phyloP scores from a whole-genome alignment of 257 asterid species.

The Solanum piurae region DNA sequence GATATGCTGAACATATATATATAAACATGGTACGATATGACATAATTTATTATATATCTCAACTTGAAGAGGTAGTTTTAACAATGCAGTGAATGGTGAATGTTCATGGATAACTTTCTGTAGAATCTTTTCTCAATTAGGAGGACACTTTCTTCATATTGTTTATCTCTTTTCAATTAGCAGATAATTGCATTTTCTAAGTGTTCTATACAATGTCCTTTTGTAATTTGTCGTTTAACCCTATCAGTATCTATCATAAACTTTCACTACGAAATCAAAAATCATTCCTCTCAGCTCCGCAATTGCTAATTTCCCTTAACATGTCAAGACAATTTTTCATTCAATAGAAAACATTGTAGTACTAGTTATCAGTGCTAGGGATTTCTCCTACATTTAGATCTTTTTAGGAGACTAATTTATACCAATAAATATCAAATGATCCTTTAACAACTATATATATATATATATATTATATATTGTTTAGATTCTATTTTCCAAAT shows the following conservation, averaged over 20 bases:
- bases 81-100: background rate
- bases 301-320: background rate
- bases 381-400: background rate
- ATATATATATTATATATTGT: background rate
- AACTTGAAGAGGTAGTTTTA: background rate
- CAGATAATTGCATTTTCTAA: background rate
- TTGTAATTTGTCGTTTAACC: background rate
- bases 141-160: background rate
- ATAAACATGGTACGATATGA: background rate
- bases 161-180: background rate
- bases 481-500: background rate
- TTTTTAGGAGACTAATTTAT: background rate
- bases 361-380: background rate
- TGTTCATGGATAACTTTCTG: background rate
- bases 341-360: background rate
- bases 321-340: background rate
- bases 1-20: background rate
- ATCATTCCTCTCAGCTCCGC: background rate
- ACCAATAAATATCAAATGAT: background rate
- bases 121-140: background rate
- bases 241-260: background rate
- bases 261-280: background rate
- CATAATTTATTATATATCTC: background rate
- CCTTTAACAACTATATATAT: background rate
- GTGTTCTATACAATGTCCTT: background rate